These are phyloP conservation scores for Umbelopsis ramanniana DNA, from an alignment of 192 early-diverging fungal genomes.

Conservation along the genomic window DNA sequence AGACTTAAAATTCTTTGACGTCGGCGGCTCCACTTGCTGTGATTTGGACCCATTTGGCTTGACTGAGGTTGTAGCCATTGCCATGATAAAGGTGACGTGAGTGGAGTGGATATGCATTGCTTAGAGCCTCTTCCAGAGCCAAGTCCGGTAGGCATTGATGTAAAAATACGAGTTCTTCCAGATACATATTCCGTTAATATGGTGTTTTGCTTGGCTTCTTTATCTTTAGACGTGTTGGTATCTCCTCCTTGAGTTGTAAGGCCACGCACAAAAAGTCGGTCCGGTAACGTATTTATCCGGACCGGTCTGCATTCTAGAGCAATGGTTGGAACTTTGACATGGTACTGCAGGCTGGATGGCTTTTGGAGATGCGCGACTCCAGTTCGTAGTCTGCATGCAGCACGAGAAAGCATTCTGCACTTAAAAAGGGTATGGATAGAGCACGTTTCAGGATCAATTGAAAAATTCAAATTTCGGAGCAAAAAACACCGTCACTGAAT, in stretches of 20 bases:
- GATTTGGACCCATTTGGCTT: not conserved
- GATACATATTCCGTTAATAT: slow-evolving; percentile 46
- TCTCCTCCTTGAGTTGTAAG: slow-evolving; percentile 6
- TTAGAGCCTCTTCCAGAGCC: slow-evolving; percentile 39
- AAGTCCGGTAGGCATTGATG: slow-evolving; percentile 41
- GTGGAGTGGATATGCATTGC: slow-evolving; percentile 34
- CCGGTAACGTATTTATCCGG: not conserved
- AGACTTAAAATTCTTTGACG: not conserved
- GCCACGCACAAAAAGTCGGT: not conserved
- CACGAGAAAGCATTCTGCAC: slow-evolving; percentile 7
- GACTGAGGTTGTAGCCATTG: slow-evolving; percentile 40
- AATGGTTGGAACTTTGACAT: not conserved
- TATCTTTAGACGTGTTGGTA: not conserved
- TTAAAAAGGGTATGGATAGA: no score
- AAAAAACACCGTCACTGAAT: no score
- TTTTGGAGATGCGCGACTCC: not conserved
- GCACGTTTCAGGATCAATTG: no score
- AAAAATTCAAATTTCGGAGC: no score
- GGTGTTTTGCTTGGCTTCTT: slow-evolving; percentile 16
- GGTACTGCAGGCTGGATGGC: not conserved
- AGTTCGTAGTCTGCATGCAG: not conserved
- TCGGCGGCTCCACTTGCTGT: slow-evolving; percentile 20
- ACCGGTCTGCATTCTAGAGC: not conserved
- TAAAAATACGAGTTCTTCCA: slow-evolving; percentile 49
- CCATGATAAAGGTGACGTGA: slow-evolving; percentile 45